Base-by-base conservation (phyloP, 192 early-diverging fungal genomes). In the Backusella macrospora region DNA sequence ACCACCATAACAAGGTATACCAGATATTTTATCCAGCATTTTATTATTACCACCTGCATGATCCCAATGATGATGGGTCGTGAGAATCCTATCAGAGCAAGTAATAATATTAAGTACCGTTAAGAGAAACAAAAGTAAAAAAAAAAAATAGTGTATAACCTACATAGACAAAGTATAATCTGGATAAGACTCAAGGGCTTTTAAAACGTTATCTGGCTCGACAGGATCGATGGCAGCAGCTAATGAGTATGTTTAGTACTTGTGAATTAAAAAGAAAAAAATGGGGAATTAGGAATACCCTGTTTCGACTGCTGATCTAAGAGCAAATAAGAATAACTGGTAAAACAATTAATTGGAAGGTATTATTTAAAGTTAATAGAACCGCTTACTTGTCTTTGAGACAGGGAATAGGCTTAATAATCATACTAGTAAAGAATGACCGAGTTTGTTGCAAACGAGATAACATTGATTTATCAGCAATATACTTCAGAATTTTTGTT, bases 31-130 rank as follows among this genome's bases (percentile, higher is more conserved):
- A 14, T 14, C 6, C 38, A 76, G 9, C 8, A 78, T 13, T 34
- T 78, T 67, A n/a, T 43, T 72, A 38, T 82, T 82, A 21, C 80
- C 80, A 43, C 77, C 76, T 26, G 80, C 80, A 59, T 82, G 80
- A 49, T 82, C 80, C 73, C 69, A 74, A 65, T 82, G 80, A 39
- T 82, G 80, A 62, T 82, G 80, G 1, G 80, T 82, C 5, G 80
- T 82, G 15, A 82, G 43, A 37, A 82, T 78, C 23, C 80, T 78
- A 68, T 68, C 18, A 67, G 55, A 44, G 65, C 23, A 44, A 3
- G 26, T 38, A 55, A 26, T 45, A 48, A 26, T 45, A 48, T 67
- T 34, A 37, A 39, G 4, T 10, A 34, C 29, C 0, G 29, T 34
- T 29, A 3, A 15, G 10, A 23, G 1, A 9, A 44, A 65, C 37